Percentiles rank a stretch among this genome's conserved stretches.
Evolutionary conservation across 192 early-diverging fungal genomes (phyloP).

Genomic region (Coemansia sp.): DNA sequence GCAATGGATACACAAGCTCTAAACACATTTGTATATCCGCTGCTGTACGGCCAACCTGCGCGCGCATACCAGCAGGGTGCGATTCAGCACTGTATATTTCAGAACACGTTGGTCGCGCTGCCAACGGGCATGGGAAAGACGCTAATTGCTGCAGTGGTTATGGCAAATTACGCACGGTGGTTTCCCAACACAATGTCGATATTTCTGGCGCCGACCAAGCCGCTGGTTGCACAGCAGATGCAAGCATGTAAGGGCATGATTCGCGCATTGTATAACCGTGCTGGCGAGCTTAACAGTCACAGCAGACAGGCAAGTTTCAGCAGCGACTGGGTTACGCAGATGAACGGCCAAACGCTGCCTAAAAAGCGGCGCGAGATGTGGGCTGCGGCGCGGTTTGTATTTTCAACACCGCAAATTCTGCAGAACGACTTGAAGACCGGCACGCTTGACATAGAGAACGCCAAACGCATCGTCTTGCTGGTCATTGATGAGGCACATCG

Average conservation of each 20-base stretch:
- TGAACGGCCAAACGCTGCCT: slow-evolving; percentile 65
- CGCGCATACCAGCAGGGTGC: slow-evolving; percentile 91
- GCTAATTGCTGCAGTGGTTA: slow-evolving; percentile 91
- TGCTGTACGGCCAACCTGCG: slow-evolving; percentile 44
- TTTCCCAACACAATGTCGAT: slow-evolving; percentile 81
- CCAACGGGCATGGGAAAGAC: slow-evolving; percentile 91
- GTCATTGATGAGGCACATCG: slow-evolving; percentile 93
- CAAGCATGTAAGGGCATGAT: slow-evolving; percentile 76
- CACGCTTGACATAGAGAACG: slow-evolving; percentile 56
- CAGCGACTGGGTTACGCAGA: slow-evolving; percentile 36
- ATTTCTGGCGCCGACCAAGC: slow-evolving; percentile 91
- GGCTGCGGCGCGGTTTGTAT: slow-evolving; percentile 72
- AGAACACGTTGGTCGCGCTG: slow-evolving; percentile 84
- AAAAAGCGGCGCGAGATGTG: slow-evolving; percentile 59
- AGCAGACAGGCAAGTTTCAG: background rate
- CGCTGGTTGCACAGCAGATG: slow-evolving; percentile 89
- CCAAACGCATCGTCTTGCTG: slow-evolving; percentile 61
- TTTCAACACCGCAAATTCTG: slow-evolving; percentile 83
- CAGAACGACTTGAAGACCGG: slow-evolving; percentile 76
- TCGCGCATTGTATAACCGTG: slow-evolving; percentile 67
- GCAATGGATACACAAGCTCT: slow-evolving; percentile 31
- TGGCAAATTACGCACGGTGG: slow-evolving; percentile 89
- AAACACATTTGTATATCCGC: slow-evolving; percentile 43
- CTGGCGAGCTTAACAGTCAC: slow-evolving; percentile 45
- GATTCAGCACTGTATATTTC: slow-evolving; percentile 67